Conservation (phyloP, 1,139 yeast genomes). For the Hansenula lynferdii region DNA sequence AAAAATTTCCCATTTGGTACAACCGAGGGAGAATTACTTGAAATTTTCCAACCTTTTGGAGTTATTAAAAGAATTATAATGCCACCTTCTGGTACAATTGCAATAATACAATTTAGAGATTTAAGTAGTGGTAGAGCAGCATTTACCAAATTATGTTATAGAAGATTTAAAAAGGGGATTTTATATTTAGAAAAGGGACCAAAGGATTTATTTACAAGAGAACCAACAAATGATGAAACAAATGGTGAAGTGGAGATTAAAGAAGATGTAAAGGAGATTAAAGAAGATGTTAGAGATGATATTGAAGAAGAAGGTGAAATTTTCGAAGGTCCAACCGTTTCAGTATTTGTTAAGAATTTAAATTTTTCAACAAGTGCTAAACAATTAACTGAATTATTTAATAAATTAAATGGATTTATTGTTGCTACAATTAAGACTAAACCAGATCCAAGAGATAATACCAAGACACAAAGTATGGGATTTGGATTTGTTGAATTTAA, state of each 20-base stretch:
- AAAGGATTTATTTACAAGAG: constrained; percentile 64
- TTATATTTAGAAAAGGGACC: constrained; percentile 95
- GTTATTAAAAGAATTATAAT: constrained; percentile 73
- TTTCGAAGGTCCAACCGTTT: constrained; percentile 67
- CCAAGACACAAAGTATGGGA: constrained; percentile 82
- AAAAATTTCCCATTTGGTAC: constrained; percentile 92
- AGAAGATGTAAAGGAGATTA: constrained; percentile 36
- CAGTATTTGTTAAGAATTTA: constrained; percentile 87
- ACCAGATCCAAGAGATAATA: constrained; percentile 75
- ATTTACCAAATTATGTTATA: constrained; percentile 79
- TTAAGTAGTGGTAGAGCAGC: constrained; percentile 86
- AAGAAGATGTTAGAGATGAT: constrained; percentile 37
- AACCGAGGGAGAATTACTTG: constrained; percentile 72
- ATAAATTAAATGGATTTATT: constrained; percentile 70
- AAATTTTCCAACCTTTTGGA: constrained; percentile 75
- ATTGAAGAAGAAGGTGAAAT: constrained; percentile 40
- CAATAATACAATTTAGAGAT: constrained; percentile 88
- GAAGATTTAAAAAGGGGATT: constrained; percentile 81
- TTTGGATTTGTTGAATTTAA: constrained; percentile 93
- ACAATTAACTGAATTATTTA: constrained; percentile 58
- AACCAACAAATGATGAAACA: constrained; percentile 39
- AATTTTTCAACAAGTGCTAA: constrained; percentile 73
- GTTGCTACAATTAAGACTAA: constrained; percentile 83
- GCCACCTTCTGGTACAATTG: constrained; percentile 98
- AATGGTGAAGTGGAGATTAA: constrained; percentile 18